Base-by-base conservation (phyloP, 805 yeast genomes). In the Starmerella sp. region DNA sequence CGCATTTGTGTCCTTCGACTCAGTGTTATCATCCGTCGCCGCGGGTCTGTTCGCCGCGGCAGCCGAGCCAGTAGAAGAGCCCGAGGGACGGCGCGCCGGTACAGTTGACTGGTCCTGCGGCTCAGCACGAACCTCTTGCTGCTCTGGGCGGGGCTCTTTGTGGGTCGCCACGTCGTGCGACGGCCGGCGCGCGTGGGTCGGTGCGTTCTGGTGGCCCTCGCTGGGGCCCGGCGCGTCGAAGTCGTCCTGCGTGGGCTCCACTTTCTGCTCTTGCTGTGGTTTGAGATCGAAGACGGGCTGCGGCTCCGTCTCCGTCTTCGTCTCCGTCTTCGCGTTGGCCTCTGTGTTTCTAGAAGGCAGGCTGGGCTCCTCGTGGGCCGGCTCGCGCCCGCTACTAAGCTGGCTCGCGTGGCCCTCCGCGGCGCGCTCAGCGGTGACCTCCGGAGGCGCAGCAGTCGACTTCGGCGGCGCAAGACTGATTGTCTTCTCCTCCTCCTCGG, bases 401-500 rank as follows among this genome's bases (percentile, higher is more conserved):
- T 17, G 36, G 39, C 17, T 13, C 14, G 52, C 22, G 32, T 9
- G 13, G 32, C 32, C 45, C 44, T 28, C 54, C 8, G 37, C 43
- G 17, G 54, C 44, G 7, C 7, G 22, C 29, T 46, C 31, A n/a
- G 52, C 58, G 22, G 34, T 47, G 10, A 22, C 42, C 47, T 42
- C 54, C 22, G 22, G 22, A 22, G 52, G 51, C 4, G 52, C 44
- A 15, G 48, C 48, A 15, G 37, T 36, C 28, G 38, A 13, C 29
- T 53, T 56, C 15, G 63, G 63, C 31, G 55, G 58, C 7, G 58
- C 60, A 22, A 60, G 47, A 15, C 41, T 43, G 17, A 63, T 57
- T 44, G 51, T 46, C 39, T 60, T 62, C 43, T 60, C 66, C 39
- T 50, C 63, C n/a, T 60, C 58, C 34, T 48, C 57, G 28, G 59